Base-by-base conservation (phyloP, 2,329 filamentous ascomycete species). In the Ustulina deusta region DNA sequence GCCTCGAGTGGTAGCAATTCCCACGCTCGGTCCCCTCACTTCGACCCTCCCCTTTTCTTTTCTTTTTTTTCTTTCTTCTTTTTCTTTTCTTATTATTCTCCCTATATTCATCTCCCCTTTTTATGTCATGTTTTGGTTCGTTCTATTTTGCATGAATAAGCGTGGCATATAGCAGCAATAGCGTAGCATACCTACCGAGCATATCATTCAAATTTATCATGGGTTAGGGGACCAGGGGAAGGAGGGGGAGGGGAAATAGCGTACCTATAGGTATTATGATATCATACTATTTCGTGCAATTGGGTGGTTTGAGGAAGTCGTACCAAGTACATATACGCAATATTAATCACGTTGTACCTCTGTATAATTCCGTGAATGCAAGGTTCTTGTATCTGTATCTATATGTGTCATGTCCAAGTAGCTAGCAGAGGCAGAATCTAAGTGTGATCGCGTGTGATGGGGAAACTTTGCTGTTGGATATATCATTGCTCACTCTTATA, bases 131-230 rank as follows among this genome's bases (percentile, higher is more conserved):
- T 20, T 9, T 51, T 7, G 15, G 32, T 32, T 7, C 17, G 3
- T 22, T 49, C 22, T 42, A 7, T 34, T 36, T 49, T 56, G 54
- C 54, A 32, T 58, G 11, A 32, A 44, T 44, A 22, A 40, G 55
- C 55, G n/a, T 46, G 40, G 38, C 38, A 46, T 44, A 42, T 11
- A 22, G 54, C 20, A 56, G 25, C 25, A 44, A 29, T 27, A 25
- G 54, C 25, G 32, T 42, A 20, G 54, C 40, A n/a, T n/a, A n/a
- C n/a, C n/a, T n/a, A n/a, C n/a, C n/a, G n/a, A n/a, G n/a, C n/a
- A 46, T 46, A 15, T 25, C 55, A 56, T 42, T 22, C 42, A 46
- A 42, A 7, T 42, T n/a, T 40, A 42, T 42, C 38, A 25, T 15
- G 9, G 44, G 22, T 10, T 6, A 15, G 22, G 22, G 17, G n/a